Percentiles rank a stretch among this genome's conserved stretches.
Evolutionary conservation across 2,329 filamentous ascomycete species (phyloP).

Genomic region (Fusarium sp.): DNA sequence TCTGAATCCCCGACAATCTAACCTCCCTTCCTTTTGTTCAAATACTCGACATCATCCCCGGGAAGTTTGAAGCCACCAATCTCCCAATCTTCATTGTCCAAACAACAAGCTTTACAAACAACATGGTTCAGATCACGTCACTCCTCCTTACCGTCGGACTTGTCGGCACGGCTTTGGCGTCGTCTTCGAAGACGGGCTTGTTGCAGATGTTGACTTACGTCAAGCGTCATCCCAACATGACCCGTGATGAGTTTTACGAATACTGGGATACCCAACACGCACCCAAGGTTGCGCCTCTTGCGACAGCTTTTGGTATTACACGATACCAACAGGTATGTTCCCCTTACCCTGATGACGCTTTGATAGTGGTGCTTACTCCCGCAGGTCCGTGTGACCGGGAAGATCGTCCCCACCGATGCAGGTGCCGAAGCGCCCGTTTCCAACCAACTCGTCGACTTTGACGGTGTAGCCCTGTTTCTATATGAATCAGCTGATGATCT

Average conservation of each 20-base stretch:
- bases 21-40: conserved; percentile 51
- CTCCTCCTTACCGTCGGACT: conserved; percentile 11
- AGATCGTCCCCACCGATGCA: conserved; percentile 40
- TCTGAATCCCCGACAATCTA: background rate
- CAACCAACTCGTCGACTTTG: conserved; percentile 41
- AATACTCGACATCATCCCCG: background rate
- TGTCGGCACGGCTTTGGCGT: background rate
- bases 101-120: background rate
- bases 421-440: conserved; percentile 35
- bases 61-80: background rate
- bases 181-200: conserved; percentile 50
- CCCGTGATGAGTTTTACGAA: conserved; percentile 45
- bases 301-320: conserved; percentile 44
- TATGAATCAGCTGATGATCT: conserved; percentile 41
- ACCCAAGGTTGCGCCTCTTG: conserved; percentile 45
- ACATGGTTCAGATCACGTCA: background rate
- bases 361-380: fast-evolving
- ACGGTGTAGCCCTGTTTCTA: conserved; percentile 48
- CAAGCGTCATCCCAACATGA: conserved; percentile 43
- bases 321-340: conserved; percentile 42
- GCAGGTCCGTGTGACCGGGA: conserved; percentile 44
- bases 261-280: conserved; percentile 49
- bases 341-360: background rate
- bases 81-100: background rate
- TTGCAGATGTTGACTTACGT: conserved; percentile 48